These are phyloP conservation scores for Periconia sp. DNA, from an alignment of 2,329 filamentous ascomycete genomes.

Conservation along the genomic window DNA sequence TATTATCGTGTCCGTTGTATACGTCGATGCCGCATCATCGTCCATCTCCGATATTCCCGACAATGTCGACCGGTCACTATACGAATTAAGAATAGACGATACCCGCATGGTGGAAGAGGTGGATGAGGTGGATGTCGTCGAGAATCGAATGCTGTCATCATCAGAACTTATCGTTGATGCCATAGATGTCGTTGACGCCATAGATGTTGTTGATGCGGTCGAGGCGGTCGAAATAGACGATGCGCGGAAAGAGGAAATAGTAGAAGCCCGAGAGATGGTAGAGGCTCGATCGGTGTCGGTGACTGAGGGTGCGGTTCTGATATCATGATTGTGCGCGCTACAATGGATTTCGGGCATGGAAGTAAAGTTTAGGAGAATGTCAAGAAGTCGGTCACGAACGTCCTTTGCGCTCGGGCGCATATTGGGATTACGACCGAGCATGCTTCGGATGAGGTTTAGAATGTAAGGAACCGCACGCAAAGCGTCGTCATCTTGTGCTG, in stretches of 20 bases:
- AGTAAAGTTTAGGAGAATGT: conserved; percentile 37
- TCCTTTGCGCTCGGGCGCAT: conserved; percentile 49
- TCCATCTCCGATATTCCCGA: conserved; percentile 37
- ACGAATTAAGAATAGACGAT: conserved; percentile 39
- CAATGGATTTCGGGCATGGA: conserved; percentile 44
- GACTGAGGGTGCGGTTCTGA: conserved; percentile 28
- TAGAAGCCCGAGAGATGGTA: conserved; percentile 35
- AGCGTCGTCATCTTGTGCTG: conserved; percentile 40
- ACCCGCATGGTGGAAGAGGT: conserved; percentile 27
- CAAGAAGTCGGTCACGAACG: conserved; percentile 47
- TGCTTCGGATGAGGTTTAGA: conserved; percentile 48
- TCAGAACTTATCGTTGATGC: conserved; percentile 26
- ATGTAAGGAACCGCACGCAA: conserved; percentile 51
- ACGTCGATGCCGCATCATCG: conserved; percentile 26
- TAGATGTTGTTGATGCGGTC: conserved; percentile 16
- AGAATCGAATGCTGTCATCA: conserved; percentile 36
- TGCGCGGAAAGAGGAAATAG: conserved; percentile 32
- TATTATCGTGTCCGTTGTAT: conserved; percentile 7
- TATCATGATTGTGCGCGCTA: conserved; percentile 39
- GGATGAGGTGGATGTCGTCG: too few relatives aligned
- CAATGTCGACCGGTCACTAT: conserved; percentile 36
- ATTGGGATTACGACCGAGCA: conserved; percentile 50
- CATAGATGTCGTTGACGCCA: too few relatives aligned
- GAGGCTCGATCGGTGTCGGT: too few relatives aligned
- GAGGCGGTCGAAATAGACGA: conserved; percentile 34